These are phyloP conservation scores for Malus hybrid DNA, from an alignment of 331 rosid genomes.

Conservation along the genomic window DNA sequence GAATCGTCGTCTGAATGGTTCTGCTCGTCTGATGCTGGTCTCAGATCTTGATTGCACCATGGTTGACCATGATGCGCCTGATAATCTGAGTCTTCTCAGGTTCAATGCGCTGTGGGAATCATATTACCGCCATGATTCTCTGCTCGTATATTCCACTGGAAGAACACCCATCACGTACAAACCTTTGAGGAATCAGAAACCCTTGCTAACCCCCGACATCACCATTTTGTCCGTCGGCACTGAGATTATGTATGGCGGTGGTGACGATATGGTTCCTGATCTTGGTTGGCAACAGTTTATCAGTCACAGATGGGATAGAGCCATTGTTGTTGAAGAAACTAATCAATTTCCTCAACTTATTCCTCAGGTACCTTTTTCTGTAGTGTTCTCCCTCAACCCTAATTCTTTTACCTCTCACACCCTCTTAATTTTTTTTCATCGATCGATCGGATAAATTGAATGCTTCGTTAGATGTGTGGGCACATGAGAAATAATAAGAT, in stretches of 20 bases:
- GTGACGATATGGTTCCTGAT: slow-evolving; percentile 41
- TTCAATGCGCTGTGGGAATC: slow-evolving; percentile 86
- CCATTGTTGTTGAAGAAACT: slow-evolving; percentile 57
- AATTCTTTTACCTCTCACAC: no score
- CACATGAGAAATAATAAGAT: no score
- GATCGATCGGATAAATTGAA: no score
- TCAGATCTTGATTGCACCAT: slow-evolving; percentile 84
- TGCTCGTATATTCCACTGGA: slow-evolving; percentile 84
- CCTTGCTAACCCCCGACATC: slow-evolving; percentile 78
- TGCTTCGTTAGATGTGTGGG: no score
- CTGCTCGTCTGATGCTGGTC: slow-evolving; percentile 70
- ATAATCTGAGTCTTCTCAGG: slow-evolving; percentile 50
- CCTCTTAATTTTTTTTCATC: no score
- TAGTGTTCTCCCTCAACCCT: no score
- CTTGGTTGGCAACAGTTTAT: slow-evolving; percentile 46
- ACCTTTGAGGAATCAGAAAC: slow-evolving; percentile 46
- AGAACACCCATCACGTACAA: slow-evolving; percentile 54
- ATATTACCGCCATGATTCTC: slow-evolving; percentile 64
- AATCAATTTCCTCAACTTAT: slow-evolving; percentile 55
- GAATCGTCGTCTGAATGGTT: slow-evolving; percentile 43
- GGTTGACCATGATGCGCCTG: slow-evolving; percentile 76
- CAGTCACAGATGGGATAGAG: slow-evolving; percentile 61
- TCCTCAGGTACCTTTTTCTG: no score
- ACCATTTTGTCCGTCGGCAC: slow-evolving; percentile 80
- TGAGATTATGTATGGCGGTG: slow-evolving; percentile 69